Evolutionary conservation across 768 basidiomycete species (phyloP).

Genomic region (Sarcomyxa edulis): DNA sequence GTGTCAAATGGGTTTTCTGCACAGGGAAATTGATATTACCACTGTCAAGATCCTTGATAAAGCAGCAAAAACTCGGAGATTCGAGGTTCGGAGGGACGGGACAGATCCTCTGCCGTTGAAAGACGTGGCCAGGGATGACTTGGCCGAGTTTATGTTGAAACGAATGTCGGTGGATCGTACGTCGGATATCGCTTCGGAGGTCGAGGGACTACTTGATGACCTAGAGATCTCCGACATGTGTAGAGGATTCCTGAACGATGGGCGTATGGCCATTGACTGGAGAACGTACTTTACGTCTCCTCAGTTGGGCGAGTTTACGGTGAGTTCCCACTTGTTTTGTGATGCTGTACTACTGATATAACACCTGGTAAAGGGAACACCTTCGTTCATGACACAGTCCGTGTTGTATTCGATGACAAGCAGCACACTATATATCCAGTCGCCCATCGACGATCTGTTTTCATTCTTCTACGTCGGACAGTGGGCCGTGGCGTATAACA

Average conservation of each 20-base stretch:
- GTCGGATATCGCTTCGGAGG: too few species aligned
- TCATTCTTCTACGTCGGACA: conserved; percentile 11
- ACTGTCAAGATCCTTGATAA: conserved; percentile 7
- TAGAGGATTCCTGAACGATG: conserved; percentile 10
- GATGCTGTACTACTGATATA: too few species aligned
- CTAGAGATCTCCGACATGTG: too few species aligned
- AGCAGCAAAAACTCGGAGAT: too few species aligned
- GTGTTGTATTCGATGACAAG: conserved; percentile 1
- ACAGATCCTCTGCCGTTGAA: too few species aligned
- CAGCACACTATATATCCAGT: conserved; percentile 3
- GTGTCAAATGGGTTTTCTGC: conserved; percentile 6
- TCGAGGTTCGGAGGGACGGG: too few species aligned
- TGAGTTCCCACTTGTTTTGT: not conserved
- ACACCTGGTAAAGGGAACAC: conserved; percentile 9
- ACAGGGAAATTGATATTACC: conserved; percentile 10
- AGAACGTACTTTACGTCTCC: conserved; percentile 5
- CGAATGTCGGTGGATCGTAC: too few species aligned
- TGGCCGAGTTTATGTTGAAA: too few species aligned
- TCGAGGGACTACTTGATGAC: too few species aligned
- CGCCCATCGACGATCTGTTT: conserved; percentile 10
- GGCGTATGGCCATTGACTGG: conserved; percentile 10
- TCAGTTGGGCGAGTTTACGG: conserved; percentile 2
- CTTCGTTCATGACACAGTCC: conserved; percentile 10
- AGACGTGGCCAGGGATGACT: too few species aligned
- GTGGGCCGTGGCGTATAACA: conserved; percentile 12